These are phyloP conservation scores for Penicillium sp. DNA, from an alignment of 2,329 filamentous ascomycete species.

Conservation along the genomic window DNA sequence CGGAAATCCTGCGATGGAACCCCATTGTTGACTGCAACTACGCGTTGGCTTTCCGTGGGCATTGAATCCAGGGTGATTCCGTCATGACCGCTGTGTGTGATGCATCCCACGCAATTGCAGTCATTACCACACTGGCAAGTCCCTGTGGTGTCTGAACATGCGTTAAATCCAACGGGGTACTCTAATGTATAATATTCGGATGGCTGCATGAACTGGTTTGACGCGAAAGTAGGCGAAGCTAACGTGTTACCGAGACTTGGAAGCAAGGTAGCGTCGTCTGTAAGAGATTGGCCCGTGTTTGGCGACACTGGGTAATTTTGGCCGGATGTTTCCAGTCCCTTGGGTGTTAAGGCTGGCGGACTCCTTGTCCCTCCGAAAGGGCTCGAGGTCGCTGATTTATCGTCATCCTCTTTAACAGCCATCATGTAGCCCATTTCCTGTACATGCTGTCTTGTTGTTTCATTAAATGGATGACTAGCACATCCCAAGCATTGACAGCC, in stretches of 20 bases:
- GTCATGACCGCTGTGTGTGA: conserved; percentile 50
- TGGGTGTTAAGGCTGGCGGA: conserved; percentile 15
- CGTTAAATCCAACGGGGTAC: conserved; percentile 34
- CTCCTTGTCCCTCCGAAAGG: conserved; percentile 18
- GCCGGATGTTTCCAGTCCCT: neutral
- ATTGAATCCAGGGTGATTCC: conserved; percentile 35
- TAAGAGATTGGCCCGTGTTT: neutral
- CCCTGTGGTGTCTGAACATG: conserved; percentile 47
- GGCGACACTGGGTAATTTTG: neutral
- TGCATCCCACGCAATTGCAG: conserved; percentile 51
- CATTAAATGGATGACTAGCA: conserved; percentile 45
- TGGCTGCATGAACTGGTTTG: conserved; percentile 36
- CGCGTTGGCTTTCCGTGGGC: neutral
- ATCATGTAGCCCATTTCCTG: conserved; percentile 45
- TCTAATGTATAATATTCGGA: conserved; percentile 41
- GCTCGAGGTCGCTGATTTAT: conserved; percentile 20
- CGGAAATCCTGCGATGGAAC: neutral
- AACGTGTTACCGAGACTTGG: conserved; percentile 10
- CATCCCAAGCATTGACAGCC: conserved; percentile 46
- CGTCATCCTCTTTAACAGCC: conserved; percentile 29
- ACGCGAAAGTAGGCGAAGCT: conserved; percentile 19
- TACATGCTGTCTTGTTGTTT: conserved; percentile 42
- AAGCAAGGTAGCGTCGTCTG: conserved; percentile 1
- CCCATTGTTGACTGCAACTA: conserved; percentile 10
- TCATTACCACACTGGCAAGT: conserved; percentile 52